Conservation (phyloP, 176 grass and related monocot species). For the Zea mays region DNA sequence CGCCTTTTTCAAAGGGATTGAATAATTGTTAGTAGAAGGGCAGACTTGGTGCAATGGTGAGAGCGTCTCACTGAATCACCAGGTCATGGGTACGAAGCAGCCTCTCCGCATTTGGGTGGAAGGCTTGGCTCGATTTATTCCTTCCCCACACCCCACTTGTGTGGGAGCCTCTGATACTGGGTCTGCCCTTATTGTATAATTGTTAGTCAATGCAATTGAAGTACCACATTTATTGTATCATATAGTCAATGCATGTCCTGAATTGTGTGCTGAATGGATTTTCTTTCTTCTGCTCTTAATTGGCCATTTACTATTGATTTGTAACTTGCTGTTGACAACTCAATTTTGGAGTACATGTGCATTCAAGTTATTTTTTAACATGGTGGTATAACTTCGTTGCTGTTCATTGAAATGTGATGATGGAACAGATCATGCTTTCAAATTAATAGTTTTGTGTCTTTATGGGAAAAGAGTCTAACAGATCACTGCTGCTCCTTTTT, state of each 20-base stretch:
- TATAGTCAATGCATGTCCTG: slow-evolving; percentile 24
- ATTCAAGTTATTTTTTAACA: slow-evolving; percentile 5
- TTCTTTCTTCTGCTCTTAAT: not conserved
- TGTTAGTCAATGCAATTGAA: not conserved
- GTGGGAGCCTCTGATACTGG: too few species aligned
- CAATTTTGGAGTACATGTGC: not conserved
- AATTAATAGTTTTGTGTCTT: slow-evolving; percentile 14
- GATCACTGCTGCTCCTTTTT: slow-evolving; percentile 8
- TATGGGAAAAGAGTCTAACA: not conserved
- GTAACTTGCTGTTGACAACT: slow-evolving; percentile 13
- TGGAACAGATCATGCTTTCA: not conserved
- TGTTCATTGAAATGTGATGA: not conserved
- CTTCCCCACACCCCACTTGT: too few species aligned
- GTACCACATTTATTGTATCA: not conserved
- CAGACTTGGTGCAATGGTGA: too few species aligned
- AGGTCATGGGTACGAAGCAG: too few species aligned
- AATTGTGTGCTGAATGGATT: slow-evolving; percentile 27
- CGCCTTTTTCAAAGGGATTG: not conserved
- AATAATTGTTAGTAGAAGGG: not conserved
- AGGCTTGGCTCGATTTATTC: too few species aligned
- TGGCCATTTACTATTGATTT: not conserved
- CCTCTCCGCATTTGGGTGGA: too few species aligned
- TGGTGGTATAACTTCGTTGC: not conserved
- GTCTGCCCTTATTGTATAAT: too few species aligned
- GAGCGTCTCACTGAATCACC: too few species aligned